A percentile compares a stretch with the other conserved stretches of the same genome.
These are phyloP conservation scores for Candida hungchunana DNA, from an alignment of 805 yeast genomes.

Conservation along the genomic window DNA sequence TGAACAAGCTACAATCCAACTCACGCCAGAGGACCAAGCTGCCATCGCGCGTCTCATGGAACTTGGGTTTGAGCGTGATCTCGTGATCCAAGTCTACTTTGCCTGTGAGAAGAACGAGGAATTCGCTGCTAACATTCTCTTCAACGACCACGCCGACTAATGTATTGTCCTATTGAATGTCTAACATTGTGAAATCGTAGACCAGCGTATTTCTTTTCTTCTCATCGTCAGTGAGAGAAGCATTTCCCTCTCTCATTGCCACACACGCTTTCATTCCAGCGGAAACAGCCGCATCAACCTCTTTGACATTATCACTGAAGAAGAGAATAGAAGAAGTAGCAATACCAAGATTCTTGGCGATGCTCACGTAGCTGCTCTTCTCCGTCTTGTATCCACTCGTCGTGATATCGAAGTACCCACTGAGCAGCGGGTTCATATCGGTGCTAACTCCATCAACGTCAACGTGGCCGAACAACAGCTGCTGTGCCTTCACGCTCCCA, in stretches of 20 bases:
- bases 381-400: slow-evolving; percentile 75
- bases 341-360: slow-evolving; percentile 39
- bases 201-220: slow-evolving; percentile 25
- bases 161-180: no score
- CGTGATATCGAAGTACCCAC: slow-evolving; percentile 80
- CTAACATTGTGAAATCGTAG: slow-evolving; percentile 27
- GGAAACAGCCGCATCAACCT: slow-evolving; percentile 67
- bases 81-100: slow-evolving; percentile 89
- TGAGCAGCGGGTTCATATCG: slow-evolving; percentile 50
- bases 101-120: slow-evolving; percentile 98
- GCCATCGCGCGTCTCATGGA: slow-evolving; percentile 90
- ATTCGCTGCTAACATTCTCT: slow-evolving; percentile 87
- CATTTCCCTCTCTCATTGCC: slow-evolving; percentile 76
- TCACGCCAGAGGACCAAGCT: slow-evolving; percentile 79
- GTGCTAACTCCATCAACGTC: slow-evolving; percentile 32
- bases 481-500: slow-evolving; percentile 86
- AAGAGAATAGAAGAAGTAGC: slow-evolving; percentile 44
- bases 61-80: slow-evolving; percentile 84
- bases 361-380: slow-evolving; percentile 51
- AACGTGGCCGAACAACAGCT: slow-evolving; percentile 67
- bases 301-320: slow-evolving; percentile 75
- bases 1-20: slow-evolving; percentile 44
- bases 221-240: slow-evolving; percentile 39
- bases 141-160: slow-evolving; percentile 49
- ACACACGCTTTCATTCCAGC: slow-evolving; percentile 59